phyloP scores from a whole-genome alignment of 2,329 filamentous ascomycete genomes.

The Plectosphaerella sp. region DNA sequence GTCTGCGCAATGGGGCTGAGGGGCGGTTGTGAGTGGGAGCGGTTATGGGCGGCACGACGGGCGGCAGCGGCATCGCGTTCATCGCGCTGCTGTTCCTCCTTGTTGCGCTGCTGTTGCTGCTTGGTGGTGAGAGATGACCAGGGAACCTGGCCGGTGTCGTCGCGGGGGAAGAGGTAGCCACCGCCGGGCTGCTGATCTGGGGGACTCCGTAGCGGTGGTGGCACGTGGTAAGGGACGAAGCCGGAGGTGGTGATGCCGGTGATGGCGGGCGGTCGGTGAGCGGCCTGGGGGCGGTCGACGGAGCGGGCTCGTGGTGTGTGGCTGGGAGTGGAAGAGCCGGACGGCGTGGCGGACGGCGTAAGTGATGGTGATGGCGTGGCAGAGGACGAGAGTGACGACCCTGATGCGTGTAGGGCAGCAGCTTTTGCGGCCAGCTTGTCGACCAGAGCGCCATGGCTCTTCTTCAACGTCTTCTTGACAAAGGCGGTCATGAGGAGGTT shows the following conservation, averaged over 20 bases:
- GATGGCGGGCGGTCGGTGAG: neutral
- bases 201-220: neutral
- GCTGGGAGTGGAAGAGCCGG: constrained; percentile 1
- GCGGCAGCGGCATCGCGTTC: neutral
- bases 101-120: neutral
- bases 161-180: neutral
- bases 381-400: neutral
- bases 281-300: neutral
- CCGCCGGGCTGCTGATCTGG: constrained; percentile 2
- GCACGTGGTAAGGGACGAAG: neutral
- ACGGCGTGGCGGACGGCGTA: neutral
- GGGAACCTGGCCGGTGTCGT: neutral
- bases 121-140: constrained; percentile 4
- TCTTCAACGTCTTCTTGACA: constrained; percentile 78
- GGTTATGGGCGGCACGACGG: neutral
- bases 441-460: constrained; percentile 67
- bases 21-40: neutral
- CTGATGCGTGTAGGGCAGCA: neutral
- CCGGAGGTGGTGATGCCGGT: constrained; percentile 1
- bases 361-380: neutral
- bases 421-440: constrained; percentile 49
- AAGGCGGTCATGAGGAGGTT: constrained; percentile 72
- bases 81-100: neutral
- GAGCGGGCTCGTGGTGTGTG: constrained; percentile 1
- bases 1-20: neutral